Percentiles rank a stretch among this genome's conserved stretches.
phyloP scores from a whole-genome alignment of 2,329 filamentous ascomycete species.

The Neoscytalidium dimidiatum region DNA sequence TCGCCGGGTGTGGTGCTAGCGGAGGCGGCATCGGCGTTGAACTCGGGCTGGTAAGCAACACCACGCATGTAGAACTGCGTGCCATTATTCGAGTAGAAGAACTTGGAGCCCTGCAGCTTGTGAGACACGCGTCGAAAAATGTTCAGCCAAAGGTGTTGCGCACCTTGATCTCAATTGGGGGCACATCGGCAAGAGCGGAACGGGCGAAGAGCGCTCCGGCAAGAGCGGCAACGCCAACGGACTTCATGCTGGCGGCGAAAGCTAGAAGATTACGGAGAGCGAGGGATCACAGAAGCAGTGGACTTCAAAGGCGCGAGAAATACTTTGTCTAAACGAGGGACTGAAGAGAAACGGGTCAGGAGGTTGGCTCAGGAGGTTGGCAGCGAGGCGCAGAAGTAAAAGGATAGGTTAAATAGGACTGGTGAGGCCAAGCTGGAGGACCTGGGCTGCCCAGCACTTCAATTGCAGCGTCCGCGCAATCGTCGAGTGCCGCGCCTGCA shows the following conservation, averaged over 20 bases:
- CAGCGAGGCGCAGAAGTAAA: neutral
- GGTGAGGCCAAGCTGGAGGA: conserved; percentile 1
- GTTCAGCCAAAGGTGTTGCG: neutral
- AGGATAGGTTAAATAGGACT: neutral
- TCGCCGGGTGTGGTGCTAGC: conserved; percentile 46
- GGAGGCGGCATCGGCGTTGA: conserved; percentile 48
- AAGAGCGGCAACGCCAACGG: conserved; percentile 51
- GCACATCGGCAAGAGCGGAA: conserved; percentile 52
- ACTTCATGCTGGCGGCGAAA: conserved; percentile 53
- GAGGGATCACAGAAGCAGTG: neutral
- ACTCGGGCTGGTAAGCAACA: conserved; percentile 90
- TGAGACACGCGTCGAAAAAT: conserved; percentile 18
- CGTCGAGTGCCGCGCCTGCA: conserved; percentile 6
- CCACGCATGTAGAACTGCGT: conserved; percentile 80
- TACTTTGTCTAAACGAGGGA: neutral
- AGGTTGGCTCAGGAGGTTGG: conserved; percentile 9
- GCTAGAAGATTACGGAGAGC: neutral
- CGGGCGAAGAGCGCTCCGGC: conserved; percentile 55
- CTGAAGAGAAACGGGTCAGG: neutral
- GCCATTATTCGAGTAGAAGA: conserved; percentile 84
- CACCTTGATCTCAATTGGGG: conserved; percentile 73
- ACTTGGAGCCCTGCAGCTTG: conserved; percentile 67
- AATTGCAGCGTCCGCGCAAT: conserved; percentile 3
- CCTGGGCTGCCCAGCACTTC: neutral
- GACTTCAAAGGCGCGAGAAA: neutral